A percentile compares a stretch with the other conserved stretches of the same genome.
These are phyloP conservation scores for Hortiboletus flavorubellus DNA, from an alignment of 768 basidiomycete genomes.

Conservation along the genomic window DNA sequence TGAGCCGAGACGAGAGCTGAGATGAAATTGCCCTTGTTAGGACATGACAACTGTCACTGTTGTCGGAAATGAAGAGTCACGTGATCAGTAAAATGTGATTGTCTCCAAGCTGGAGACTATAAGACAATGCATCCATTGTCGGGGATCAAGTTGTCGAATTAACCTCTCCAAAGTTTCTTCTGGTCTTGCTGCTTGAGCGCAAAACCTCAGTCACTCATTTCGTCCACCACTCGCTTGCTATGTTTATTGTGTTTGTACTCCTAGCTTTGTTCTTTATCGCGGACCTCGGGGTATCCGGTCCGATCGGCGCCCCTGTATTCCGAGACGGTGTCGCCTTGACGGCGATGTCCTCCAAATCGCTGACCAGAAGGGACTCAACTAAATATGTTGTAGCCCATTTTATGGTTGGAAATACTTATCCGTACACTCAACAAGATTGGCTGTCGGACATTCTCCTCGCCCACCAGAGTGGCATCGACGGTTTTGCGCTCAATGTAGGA, in stretches of 20 bases:
- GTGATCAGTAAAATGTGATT: background rate
- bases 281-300: slow-evolving; percentile 9
- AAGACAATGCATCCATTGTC: slow-evolving; percentile 4
- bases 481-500: slow-evolving; percentile 71
- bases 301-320: slow-evolving; percentile 11
- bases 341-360: background rate
- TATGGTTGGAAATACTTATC: slow-evolving; percentile 65
- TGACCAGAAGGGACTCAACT: slow-evolving; percentile 13
- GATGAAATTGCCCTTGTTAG: background rate
- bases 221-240: slow-evolving; percentile 12
- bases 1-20: background rate
- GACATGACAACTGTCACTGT: no score
- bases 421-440: slow-evolving; percentile 45
- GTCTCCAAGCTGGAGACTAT: slow-evolving; percentile 11
- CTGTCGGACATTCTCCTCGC: slow-evolving; percentile 56
- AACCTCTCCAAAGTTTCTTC: background rate
- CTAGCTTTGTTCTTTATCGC: slow-evolving; percentile 11
- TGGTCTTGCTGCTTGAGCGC: slow-evolving; percentile 14
- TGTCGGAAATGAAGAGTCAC: background rate
- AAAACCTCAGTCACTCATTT: slow-evolving; percentile 16
- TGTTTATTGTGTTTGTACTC: slow-evolving; percentile 13
- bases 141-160: background rate
- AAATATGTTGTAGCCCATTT: slow-evolving; percentile 58
- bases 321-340: background rate
- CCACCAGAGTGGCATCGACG: slow-evolving; percentile 57